phyloP scores from a whole-genome alignment of 257 asterid genomes.

The Nicotiana benthamiana region DNA sequence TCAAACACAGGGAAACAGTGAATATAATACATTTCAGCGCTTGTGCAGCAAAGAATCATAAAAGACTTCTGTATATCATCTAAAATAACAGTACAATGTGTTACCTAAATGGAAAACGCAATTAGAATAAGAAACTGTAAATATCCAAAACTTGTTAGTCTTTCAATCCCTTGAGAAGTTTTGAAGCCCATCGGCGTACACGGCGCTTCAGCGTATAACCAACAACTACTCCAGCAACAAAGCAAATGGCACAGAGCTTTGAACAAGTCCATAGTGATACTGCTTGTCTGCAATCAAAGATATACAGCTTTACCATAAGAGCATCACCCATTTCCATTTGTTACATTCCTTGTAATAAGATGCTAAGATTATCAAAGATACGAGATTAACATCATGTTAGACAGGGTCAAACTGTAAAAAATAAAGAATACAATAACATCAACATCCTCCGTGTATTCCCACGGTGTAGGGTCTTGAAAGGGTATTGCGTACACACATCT shows the following conservation, averaged over 20 bases:
- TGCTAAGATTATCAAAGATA: neutral
- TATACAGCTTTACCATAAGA: neutral
- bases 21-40: neutral
- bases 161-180: conserved; percentile 45
- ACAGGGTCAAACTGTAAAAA: neutral
- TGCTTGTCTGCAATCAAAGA: conserved; percentile 39
- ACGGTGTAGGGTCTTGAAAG: too few species aligned
- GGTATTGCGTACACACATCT: too few species aligned
- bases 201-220: conserved; percentile 80
- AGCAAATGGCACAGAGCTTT: conserved; percentile 65
- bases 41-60: neutral
- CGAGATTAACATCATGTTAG: too few species aligned
- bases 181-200: conserved; percentile 71
- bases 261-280: conserved; percentile 70
- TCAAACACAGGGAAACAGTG: neutral
- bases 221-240: conserved; percentile 66
- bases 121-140: neutral
- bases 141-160: conserved; percentile 15
- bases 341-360: neutral
- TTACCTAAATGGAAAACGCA: conserved; percentile 3
- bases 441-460: too few species aligned
- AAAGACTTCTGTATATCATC: neutral
- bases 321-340: neutral
- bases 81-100: neutral
- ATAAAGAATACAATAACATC: too few species aligned